Percentiles rank a stretch among this genome's conserved stretches.
phyloP scores from a whole-genome alignment of 23 red algal species.

The Porphyridium purpureum region DNA sequence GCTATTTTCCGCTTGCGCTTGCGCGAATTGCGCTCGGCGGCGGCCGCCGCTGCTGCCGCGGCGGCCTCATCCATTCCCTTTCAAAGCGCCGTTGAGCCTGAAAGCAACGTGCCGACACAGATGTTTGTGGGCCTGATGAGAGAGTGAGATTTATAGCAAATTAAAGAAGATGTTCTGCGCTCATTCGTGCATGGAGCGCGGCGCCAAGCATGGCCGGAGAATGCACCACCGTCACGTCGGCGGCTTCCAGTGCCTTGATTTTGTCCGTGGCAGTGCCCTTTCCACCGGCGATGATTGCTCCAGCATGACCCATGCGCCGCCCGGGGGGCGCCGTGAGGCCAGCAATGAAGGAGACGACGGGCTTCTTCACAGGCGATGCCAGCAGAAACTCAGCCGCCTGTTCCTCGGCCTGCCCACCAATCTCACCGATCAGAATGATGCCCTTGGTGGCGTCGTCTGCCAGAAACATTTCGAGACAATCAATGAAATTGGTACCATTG shows the following conservation, averaged over 20 bases:
- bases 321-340: slow-evolving; percentile 89
- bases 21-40: too few species aligned
- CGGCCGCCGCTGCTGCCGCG: too few species aligned
- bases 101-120: too few species aligned
- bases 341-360: slow-evolving; percentile 87
- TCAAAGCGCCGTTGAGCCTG: too few species aligned
- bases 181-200: slow-evolving; percentile 50
- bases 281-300: slow-evolving; percentile 88
- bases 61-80: too few species aligned
- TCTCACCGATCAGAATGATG: slow-evolving; percentile 99
- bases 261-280: slow-evolving; percentile 86
- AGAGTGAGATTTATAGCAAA: too few species aligned
- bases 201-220: slow-evolving; percentile 61
- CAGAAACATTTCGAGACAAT: slow-evolving; percentile 86
- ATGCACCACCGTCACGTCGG: slow-evolving; percentile 60
- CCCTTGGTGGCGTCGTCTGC: slow-evolving; percentile 79
- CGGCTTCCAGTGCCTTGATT: slow-evolving; percentile 61
- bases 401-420: slow-evolving; percentile 92
- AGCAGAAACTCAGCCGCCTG: slow-evolving; percentile 67
- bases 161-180: neutral
- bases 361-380: slow-evolving; percentile 57
- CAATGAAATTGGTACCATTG: slow-evolving; percentile 97
- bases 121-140: too few species aligned
- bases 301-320: slow-evolving; percentile 94
- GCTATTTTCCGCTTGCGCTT: too few species aligned